Evolutionary conservation across 345 rosid genomes (phyloP), one percentile per base, ranked within the genome.

Genomic region (Fremontodendron californicum): DNA sequence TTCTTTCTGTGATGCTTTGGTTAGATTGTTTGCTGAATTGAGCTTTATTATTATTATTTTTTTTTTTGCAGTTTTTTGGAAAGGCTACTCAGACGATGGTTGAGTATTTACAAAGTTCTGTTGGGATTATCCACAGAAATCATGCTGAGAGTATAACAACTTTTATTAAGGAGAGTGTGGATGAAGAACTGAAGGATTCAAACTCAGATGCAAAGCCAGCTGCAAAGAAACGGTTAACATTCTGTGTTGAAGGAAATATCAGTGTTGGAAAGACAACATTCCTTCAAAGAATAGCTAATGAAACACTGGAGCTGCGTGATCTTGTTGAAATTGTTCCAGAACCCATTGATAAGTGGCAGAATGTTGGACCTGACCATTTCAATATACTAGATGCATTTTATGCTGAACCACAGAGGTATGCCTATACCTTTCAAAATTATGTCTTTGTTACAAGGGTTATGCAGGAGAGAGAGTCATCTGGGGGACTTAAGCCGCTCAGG

Each of bases 301-400:
- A 96, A 77, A 93, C 99, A 0, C 83, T 96, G 40, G 99, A 94
- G 93, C 92, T 96, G 13, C 89, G 83, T 2, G 99, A 96, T 82
- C 95, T 96, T 29, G 99, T 96, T 69, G 99, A 96, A 84, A 93
- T 96, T 76, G 99, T 96, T 66, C 99, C 99, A 21, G 99, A 96
- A 82, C 99, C 98, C 3, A 87, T 96, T 85, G 85, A 84, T 72
- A 96, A 94, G 84, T 96, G 99, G 99, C 99, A 96, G 87, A 90
- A 96, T 84, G 51, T 96, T 78, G 98, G 99, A 31, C 99, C 99
- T 66, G 98, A 94, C 75, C 98, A 96, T 82, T 96, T 94, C 74
- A 96, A 96, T 77, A 90, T 96, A 62, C 78, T 96, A 39, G 94
- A 93, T 81, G 98, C 99, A 18, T 96, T 90, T 82, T 96, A 96